These are phyloP conservation scores for Discostella pseudostelligera DNA, from an alignment of 108 stramenopile species.

Conservation along the genomic window DNA sequence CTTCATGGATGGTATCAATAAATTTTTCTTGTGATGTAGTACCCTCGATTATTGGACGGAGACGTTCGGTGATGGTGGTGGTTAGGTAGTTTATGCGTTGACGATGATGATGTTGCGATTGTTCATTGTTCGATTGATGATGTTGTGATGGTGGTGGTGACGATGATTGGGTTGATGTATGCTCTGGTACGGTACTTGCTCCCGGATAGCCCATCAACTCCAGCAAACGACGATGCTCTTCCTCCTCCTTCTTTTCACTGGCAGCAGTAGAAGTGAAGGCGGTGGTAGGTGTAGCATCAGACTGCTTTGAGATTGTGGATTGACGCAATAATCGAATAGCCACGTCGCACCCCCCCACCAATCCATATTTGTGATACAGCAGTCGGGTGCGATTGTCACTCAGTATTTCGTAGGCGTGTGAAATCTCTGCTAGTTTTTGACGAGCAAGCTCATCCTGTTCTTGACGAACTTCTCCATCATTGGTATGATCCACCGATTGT, in stretches of 20 bases:
- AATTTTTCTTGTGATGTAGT: conserved; percentile 42
- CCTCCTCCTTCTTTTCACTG: neutral
- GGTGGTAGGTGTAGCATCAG: neutral
- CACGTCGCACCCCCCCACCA: conserved; percentile 53
- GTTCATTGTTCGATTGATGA: neutral
- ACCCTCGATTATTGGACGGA: conserved; percentile 79
- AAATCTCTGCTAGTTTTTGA: conserved; percentile 42
- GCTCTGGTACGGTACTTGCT: neutral
- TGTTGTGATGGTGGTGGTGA: neutral
- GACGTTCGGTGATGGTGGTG: conserved; percentile 54
- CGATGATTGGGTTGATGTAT: neutral
- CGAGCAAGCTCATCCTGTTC: conserved; percentile 12
- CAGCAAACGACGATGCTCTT: conserved; percentile 20
- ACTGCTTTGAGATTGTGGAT: neutral
- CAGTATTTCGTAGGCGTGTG: conserved; percentile 71
- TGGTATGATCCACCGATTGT: neutral
- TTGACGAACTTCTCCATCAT: neutral
- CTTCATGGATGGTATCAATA: conserved; percentile 43
- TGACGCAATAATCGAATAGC: conserved; percentile 44
- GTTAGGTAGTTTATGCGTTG: conserved; percentile 46
- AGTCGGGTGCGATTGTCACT: conserved; percentile 70
- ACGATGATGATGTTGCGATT: neutral
- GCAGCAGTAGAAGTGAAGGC: neutral
- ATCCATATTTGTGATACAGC: conserved; percentile 75
- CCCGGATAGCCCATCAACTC: conserved; percentile 49